These are phyloP conservation scores for Heliocybe sulcata DNA, from an alignment of 1,284 basidiomycete species.

Conservation along the genomic window DNA sequence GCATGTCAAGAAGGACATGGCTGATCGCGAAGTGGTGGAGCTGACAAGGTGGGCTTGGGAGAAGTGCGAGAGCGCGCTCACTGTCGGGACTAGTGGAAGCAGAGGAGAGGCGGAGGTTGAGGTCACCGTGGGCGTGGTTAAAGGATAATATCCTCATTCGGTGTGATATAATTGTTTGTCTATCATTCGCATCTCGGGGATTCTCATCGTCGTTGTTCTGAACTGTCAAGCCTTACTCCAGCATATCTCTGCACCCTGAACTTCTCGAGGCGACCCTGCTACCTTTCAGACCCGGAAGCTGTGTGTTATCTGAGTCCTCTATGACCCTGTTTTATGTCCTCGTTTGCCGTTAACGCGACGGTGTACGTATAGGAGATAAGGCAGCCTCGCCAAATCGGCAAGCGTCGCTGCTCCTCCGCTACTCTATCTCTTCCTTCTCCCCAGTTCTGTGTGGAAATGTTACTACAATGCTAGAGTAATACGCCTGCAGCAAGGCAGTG, in stretches of 20 bases:
- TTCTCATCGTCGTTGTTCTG: not conserved
- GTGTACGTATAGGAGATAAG: not conserved
- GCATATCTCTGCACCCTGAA: not conserved
- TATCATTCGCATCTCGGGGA: not conserved
- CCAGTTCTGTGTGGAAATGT: not conserved
- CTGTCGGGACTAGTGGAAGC: conserved; percentile 21
- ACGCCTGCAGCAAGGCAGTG: not conserved
- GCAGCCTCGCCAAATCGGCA: conserved; percentile 17
- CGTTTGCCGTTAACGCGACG: not conserved
- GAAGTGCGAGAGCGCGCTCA: conserved; percentile 36
- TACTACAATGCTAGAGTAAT: too few species aligned
- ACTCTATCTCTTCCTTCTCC: conserved; percentile 23
- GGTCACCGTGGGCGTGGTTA: conserved; percentile 43
- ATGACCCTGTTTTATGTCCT: too few species aligned
- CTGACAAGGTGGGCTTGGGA: conserved; percentile 72
- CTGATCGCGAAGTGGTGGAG: conserved; percentile 67
- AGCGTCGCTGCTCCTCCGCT: conserved; percentile 68
- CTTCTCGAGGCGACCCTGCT: not conserved
- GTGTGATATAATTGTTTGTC: conserved; percentile 5
- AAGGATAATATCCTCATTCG: conserved; percentile 17
- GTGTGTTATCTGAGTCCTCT: not conserved
- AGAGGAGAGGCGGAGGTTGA: conserved; percentile 29
- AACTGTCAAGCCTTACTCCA: not conserved
- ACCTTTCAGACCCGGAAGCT: not conserved
- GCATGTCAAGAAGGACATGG: conserved; percentile 63